These are phyloP conservation scores for Theileria parva DNA, from an alignment of 169 alveolate genomes.

Conservation along the genomic window DNA sequence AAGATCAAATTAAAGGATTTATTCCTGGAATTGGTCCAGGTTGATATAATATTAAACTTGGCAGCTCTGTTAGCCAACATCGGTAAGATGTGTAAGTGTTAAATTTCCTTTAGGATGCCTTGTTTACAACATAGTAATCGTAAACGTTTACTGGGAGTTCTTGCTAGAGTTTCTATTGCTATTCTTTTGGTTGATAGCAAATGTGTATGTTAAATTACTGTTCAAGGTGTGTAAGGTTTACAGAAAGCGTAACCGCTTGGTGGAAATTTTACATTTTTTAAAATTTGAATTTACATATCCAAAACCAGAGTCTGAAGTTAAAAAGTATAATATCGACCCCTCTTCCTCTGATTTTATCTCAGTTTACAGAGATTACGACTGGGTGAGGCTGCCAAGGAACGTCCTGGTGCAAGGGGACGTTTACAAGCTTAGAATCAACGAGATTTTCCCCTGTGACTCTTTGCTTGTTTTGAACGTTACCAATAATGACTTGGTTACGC, in stretches of 20 bases:
- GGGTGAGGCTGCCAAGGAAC: conserved; percentile 62
- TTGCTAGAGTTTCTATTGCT: conserved; percentile 34
- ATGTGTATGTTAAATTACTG: conserved; percentile 42
- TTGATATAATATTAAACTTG: neutral
- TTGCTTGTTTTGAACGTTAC: conserved; percentile 22
- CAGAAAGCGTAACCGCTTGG: conserved; percentile 41
- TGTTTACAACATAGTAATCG: neutral
- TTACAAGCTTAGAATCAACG: conserved; percentile 48
- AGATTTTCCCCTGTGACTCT: conserved; percentile 61
- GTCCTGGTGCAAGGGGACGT: conserved; percentile 62
- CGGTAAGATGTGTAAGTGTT: conserved; percentile 4
- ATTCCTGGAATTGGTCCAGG: conserved; percentile 8
- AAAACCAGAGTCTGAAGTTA: conserved; percentile 48
- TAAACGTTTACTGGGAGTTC: conserved; percentile 11
- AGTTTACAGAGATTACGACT: conserved; percentile 53
- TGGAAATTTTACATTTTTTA: conserved; percentile 35
- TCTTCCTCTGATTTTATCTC: conserved; percentile 59
- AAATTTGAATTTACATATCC: neutral
- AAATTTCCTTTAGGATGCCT: neutral
- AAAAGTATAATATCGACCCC: conserved; percentile 52
- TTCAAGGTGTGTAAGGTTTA: conserved; percentile 29
- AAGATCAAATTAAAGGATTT: neutral
- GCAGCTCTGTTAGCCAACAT: neutral
- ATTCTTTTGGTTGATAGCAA: conserved; percentile 40
- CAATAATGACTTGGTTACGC: conserved; percentile 29